These are phyloP conservation scores for Cutaneotrichosporon curvatum DNA, from an alignment of 1,284 basidiomycete species.

Conservation along the genomic window DNA sequence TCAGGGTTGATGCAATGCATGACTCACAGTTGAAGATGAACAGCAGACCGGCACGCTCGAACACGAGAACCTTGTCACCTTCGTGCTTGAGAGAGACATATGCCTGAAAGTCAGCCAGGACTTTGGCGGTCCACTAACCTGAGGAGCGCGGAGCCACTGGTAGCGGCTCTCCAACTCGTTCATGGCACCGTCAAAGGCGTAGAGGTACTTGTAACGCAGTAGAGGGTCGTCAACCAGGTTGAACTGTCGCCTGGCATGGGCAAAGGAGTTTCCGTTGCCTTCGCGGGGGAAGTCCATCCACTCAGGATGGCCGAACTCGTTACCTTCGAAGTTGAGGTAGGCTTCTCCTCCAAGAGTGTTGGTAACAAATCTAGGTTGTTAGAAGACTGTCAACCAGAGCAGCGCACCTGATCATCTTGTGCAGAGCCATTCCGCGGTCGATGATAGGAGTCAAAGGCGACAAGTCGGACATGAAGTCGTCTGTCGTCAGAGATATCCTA, in stretches of 20 bases:
- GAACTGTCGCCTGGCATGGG: slow-evolving; percentile 92
- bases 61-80: slow-evolving; percentile 82
- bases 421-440: slow-evolving; percentile 79
- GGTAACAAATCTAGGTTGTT: slow-evolving; percentile 62
- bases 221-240: slow-evolving; percentile 80
- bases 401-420: slow-evolving; percentile 92
- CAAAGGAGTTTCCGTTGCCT: slow-evolving; percentile 91
- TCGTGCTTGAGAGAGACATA: slow-evolving; percentile 92
- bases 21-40: slow-evolving; percentile 83
- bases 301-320: slow-evolving; percentile 97
- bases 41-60: slow-evolving; percentile 81
- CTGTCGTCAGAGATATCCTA: slow-evolving; percentile 45
- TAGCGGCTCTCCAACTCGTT: slow-evolving; percentile 72
- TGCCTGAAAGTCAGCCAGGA: slow-evolving; percentile 51
- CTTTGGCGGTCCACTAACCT: slow-evolving; percentile 49
- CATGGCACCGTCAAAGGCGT: slow-evolving; percentile 91
- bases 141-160: slow-evolving; percentile 76
- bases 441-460: slow-evolving; percentile 78
- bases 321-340: slow-evolving; percentile 96
- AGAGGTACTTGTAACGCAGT: slow-evolving; percentile 85
- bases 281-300: slow-evolving; percentile 97
- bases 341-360: slow-evolving; percentile 93
- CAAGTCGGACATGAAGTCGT: slow-evolving; percentile 92
- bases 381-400: slow-evolving; percentile 21
- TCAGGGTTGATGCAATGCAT: not conserved